Evolutionary conservation across 1,139 yeast genomes (phyloP).

Genomic region (Taiozyma onychis): DNA sequence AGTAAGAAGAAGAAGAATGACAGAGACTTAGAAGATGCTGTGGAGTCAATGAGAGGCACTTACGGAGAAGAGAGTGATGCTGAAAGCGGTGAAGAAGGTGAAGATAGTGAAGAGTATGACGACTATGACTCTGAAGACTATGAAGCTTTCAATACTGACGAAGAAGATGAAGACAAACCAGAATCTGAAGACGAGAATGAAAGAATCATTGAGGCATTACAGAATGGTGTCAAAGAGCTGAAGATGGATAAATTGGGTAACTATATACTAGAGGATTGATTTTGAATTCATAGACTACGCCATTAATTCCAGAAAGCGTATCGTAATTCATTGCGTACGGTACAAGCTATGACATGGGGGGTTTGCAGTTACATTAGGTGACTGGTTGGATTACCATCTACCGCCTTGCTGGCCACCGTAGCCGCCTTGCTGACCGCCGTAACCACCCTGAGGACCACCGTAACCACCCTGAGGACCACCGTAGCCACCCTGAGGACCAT

Average conservation of each 20-base stretch:
- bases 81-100: constrained; percentile 28
- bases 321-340: neutral
- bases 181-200: constrained; percentile 59
- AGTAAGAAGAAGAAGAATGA: constrained; percentile 62
- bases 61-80: constrained; percentile 32
- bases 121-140: constrained; percentile 27
- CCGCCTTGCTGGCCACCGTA: constrained; percentile 18
- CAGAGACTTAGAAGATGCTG: constrained; percentile 71
- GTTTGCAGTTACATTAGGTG: neutral
- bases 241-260: constrained; percentile 81
- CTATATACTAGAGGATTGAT: constrained; percentile 49
- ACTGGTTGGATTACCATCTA: constrained; percentile 14
- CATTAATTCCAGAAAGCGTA: neutral
- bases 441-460: constrained; percentile 18
- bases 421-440: constrained; percentile 11
- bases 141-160: constrained; percentile 25
- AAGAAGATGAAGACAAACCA: constrained; percentile 30
- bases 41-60: constrained; percentile 53
- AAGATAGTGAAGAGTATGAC: constrained; percentile 20
- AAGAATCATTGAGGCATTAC: constrained; percentile 62
- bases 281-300: neutral
- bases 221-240: constrained; percentile 51
- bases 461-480: constrained; percentile 21
- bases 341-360: neutral
- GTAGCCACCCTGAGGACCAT: constrained; percentile 36